phyloP scores from a whole-genome alignment of 2,329 filamentous ascomycete genomes.

The Talaromyces islandicus region DNA sequence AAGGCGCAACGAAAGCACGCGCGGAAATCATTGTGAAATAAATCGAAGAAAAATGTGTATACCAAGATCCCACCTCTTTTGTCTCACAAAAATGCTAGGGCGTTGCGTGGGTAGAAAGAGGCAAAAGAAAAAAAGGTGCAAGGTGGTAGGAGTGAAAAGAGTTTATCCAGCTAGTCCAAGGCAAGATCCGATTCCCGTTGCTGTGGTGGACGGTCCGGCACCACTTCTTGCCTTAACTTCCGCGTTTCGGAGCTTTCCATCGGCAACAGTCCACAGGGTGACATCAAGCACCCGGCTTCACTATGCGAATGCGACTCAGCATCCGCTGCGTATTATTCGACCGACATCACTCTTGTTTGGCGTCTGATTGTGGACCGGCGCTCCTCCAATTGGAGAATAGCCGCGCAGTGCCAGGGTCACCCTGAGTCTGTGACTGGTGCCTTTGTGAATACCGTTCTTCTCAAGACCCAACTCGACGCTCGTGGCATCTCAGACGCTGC shows the following conservation, averaged over 20 bases:
- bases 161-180: slow-evolving; percentile 10
- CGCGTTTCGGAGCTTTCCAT: slow-evolving; percentile 13
- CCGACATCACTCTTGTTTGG: neutral
- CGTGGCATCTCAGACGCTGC: neutral
- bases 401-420: neutral
- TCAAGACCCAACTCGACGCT: neutral
- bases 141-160: slow-evolving; percentile 4
- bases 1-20: slow-evolving; percentile 69
- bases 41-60: slow-evolving; percentile 4
- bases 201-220: neutral
- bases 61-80: slow-evolving; percentile 5
- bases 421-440: neutral
- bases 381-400: neutral
- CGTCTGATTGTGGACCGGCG: neutral
- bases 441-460: neutral
- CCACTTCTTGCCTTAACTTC: slow-evolving; percentile 10
- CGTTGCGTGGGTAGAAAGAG: neutral
- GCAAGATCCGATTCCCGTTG: slow-evolving; percentile 9
- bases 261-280: neutral
- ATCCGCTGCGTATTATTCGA: neutral
- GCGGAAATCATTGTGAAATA: slow-evolving; percentile 69
- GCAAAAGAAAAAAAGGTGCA: slow-evolving; percentile 3
- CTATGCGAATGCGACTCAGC: slow-evolving; percentile 2
- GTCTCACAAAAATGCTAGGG: neutral
- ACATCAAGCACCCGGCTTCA: neutral